Evolutionary conservation across 1,139 yeast species (phyloP), one percentile per base, ranked within the genome.

Genomic region (Saccharomyces hybrid): DNA sequence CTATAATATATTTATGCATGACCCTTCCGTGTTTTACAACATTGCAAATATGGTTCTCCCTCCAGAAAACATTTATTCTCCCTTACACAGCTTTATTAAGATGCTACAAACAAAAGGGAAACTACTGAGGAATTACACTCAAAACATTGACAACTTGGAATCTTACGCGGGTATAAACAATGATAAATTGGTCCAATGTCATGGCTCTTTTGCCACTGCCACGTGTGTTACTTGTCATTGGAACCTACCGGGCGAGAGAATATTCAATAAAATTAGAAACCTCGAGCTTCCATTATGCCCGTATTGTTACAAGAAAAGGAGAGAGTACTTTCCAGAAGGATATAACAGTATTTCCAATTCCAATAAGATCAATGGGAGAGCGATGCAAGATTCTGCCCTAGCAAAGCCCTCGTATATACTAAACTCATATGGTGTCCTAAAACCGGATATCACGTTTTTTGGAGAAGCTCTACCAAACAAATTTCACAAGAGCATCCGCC

Each of bases 361-460:
- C n/a, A 21, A 21, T 29, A 48, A 9, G 8, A n/a, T 50, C 26
- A 27, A 9, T 8, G 46, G 42, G 19, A 29, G 54, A 8, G 55
- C 58, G 16, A 47, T 31, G 21, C 55, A 11, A 19, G n/a, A 5
- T 38, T 38, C 44, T 7, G 7, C 24, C 5, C n/a, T 24, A 12
- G 26, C 16, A 38, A 38, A 21, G 26, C 44, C 44, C 19, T 24
- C 44, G 11, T 32, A 60, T 11, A 65, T 63, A 14, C 53, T 65
- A 44, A 74, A 75, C 53, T 79, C 85, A n/a, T 84, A 71, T 66
- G 96, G 96, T n/a, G 93, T 90, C 4, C 78, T 88, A 77, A 91
- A 93, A 67, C 99, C 99, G 0, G 96, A 93, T 69, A 91, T 93
- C 57, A 91, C 97, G 0, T 93, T 93, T 66, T 93, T 93, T 64